phyloP scores from a whole-genome alignment of 2,329 filamentous ascomycete species.

The Claviceps africana region DNA sequence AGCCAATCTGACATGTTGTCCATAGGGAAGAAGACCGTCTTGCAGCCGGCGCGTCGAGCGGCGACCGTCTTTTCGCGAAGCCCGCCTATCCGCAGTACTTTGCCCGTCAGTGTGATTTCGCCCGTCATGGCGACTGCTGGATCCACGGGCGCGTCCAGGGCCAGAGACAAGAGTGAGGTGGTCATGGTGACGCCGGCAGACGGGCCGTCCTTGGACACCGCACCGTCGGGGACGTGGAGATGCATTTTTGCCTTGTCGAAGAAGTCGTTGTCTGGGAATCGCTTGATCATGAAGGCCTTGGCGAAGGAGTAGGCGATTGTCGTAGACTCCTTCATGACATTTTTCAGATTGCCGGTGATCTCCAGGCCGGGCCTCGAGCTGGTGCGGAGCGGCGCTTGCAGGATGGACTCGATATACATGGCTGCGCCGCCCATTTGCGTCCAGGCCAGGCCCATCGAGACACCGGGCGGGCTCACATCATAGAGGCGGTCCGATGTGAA shows the following conservation, averaged over 20 bases:
- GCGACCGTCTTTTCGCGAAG: slow-evolving; percentile 95
- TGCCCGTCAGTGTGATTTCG: slow-evolving; percentile 90
- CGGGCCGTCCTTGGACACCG: slow-evolving; percentile 86
- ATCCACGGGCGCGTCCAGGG: slow-evolving; percentile 62
- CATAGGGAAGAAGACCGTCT: slow-evolving; percentile 83
- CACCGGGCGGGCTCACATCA: slow-evolving; percentile 82
- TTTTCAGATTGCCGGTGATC: slow-evolving; percentile 87
- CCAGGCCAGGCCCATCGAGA: slow-evolving; percentile 97
- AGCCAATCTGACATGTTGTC: slow-evolving; percentile 97
- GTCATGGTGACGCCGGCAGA: slow-evolving; percentile 97
- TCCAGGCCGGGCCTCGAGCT: slow-evolving; percentile 67
- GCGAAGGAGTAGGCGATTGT: slow-evolving; percentile 91
- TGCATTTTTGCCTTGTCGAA: slow-evolving; percentile 94
- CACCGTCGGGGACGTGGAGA: slow-evolving; percentile 90
- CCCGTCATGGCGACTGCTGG: slow-evolving; percentile 95
- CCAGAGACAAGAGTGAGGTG: slow-evolving; percentile 77
- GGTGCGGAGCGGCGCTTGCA: slow-evolving; percentile 66
- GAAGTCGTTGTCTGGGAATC: slow-evolving; percentile 84
- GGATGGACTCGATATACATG: slow-evolving; percentile 91
- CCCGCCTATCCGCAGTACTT: slow-evolving; percentile 88
- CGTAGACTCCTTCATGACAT: slow-evolving; percentile 96
- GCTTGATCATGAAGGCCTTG: slow-evolving; percentile 72
- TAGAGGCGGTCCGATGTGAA: slow-evolving; percentile 95
- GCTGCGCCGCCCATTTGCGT: slow-evolving; percentile 93
- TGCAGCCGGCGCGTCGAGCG: slow-evolving; percentile 79